Percentiles rank a stretch among this genome's conserved stretches.
Evolutionary conservation across 345 rosid genomes (phyloP).

Genomic region (Camelina sativa): DNA sequence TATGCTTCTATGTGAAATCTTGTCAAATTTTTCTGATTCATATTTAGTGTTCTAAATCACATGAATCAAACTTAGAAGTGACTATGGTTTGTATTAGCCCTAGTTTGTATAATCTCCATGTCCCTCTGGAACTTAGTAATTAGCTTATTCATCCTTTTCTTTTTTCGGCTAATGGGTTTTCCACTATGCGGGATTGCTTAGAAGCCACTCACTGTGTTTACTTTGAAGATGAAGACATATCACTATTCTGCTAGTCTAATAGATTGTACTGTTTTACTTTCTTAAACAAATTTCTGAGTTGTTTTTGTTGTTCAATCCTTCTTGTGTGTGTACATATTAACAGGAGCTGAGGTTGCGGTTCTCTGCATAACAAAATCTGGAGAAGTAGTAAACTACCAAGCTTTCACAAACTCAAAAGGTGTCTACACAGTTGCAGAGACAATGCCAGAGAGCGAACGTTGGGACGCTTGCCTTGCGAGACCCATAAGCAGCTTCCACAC

Average conservation of each 20-base stretch:
- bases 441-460: constrained; percentile 93
- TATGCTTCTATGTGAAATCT: constrained; percentile 10
- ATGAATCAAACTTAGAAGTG: no score
- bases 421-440: constrained; percentile 89
- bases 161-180: not conserved
- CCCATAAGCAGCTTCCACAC: constrained; percentile 91
- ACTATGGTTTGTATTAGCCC: no score
- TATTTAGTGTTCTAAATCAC: not conserved
- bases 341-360: constrained; percentile 98
- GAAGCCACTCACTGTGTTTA: constrained; percentile 5
- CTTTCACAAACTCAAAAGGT: constrained; percentile 85
- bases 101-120: not conserved
- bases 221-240: no score
- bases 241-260: no score
- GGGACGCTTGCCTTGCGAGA: constrained; percentile 93
- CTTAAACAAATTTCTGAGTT: no score
- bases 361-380: constrained; percentile 95
- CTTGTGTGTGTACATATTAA: no score
- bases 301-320: no score
- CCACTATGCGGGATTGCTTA: not conserved
- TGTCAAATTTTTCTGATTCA: constrained; percentile 8
- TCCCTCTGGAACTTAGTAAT: constrained; percentile 4
- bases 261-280: no score
- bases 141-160: not conserved
- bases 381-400: constrained; percentile 92